Evolutionary conservation across 164 flowering plant species (phyloP), one percentile per base, ranked within the genome.

Genomic region (Magnolia changhungtana): DNA sequence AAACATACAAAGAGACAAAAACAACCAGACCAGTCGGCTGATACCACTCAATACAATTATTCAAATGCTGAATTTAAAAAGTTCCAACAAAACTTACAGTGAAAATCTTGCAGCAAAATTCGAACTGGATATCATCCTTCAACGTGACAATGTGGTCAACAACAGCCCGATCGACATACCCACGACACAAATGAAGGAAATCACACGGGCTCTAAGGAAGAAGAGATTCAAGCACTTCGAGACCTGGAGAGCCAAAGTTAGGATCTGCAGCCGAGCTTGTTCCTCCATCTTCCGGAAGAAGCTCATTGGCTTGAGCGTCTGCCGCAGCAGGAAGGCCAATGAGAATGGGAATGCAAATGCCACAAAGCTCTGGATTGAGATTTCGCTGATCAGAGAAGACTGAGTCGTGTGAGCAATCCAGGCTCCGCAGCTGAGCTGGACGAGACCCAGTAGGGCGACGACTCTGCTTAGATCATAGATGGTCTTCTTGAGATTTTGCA

Each of bases 241-340:
- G 75, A 87, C 74, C 85, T 95, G 98, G 59, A 95, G 91, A 21
- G 85, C 82, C 8, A 91, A 84, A 7, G 98, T 95, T 71, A 93
- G 75, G 75, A 95, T 88, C 89, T 95, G 98, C 83, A 93, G 71
- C 88, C 98, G 85, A 8, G 97, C 95, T 31, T 74, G 84, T 78
- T 91, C 94, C 88, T 95, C 98, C 98, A 95, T 92, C 86, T 89
- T 95, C 87, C 82, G 86, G 69, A 92, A 92, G 89, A 95, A 93
- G 29, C 77, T 74, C 88, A 92, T 92, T 0, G 90, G 92, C 87
- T 92, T 91, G 87, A 93, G 71, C 23, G 88, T 71, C 29, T 81
- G 83, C 76, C 96, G 73, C 80, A 95, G 58, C 83, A 90, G 75
- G 50, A 95, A 90, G 0, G 98, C 97, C 88, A 91, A 1, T 2